Conservation (phyloP, 2,329 filamentous ascomycete species). For the Pseudogymnoascus pannorum region DNA sequence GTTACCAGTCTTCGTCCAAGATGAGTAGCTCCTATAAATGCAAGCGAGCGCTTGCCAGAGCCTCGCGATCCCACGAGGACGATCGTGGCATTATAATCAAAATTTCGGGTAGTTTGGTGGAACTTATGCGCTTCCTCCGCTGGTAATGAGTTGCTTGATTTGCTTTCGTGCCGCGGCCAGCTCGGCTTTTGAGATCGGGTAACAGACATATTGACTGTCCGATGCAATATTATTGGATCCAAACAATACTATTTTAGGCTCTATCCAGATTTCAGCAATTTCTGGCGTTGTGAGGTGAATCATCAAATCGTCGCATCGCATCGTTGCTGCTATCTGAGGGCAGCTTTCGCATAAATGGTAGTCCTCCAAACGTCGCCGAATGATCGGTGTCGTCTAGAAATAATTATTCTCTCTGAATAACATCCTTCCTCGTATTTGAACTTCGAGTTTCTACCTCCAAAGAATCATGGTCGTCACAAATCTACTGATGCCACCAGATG, state of each 20-base stretch:
- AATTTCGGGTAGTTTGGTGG: conserved; percentile 17
- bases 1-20: conserved; percentile 63
- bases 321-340: background rate
- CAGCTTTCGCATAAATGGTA: background rate
- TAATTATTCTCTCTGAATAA: background rate
- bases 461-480: background rate
- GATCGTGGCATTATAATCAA: conserved; percentile 53
- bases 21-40: conserved; percentile 66
- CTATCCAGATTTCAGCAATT: background rate
- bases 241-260: background rate
- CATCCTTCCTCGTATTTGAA: background rate
- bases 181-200: background rate
- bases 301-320: conserved; percentile 7
- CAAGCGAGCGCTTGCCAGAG: conserved; percentile 68
- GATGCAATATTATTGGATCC: background rate
- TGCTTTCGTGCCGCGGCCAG: background rate
- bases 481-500: background rate
- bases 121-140: background rate
- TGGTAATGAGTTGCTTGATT: background rate
- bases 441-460: background rate
- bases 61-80: conserved; percentile 67
- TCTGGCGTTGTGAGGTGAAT: background rate
- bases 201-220: background rate
- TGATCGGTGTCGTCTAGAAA: background rate
- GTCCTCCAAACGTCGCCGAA: background rate